Conservation (phyloP, 495 filamentous ascomycete species). For the Trichoderma erinaceum region DNA sequence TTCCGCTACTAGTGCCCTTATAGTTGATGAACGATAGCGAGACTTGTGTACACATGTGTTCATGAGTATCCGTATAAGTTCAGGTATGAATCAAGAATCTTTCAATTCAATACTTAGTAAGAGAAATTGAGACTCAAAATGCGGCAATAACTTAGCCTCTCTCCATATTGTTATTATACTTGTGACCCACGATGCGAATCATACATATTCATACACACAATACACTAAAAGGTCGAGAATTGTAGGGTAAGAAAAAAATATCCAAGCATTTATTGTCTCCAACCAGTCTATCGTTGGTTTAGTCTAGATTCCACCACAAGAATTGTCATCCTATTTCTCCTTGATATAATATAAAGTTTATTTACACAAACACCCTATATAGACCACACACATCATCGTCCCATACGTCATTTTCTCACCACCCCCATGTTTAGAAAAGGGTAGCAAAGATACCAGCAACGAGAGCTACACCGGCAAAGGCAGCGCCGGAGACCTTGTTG, state of each 20-base stretch:
- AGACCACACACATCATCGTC: neutral
- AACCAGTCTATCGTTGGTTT: slow-evolving; percentile 13
- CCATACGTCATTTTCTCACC: neutral
- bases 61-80: too few species aligned
- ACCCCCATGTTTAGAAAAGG: slow-evolving; percentile 13
- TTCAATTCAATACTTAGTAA: too few species aligned
- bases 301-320: neutral
- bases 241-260: neutral
- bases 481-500: slow-evolving; percentile 9
- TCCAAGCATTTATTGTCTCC: slow-evolving; percentile 7
- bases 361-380: slow-evolving; percentile 3
- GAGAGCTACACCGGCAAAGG: slow-evolving; percentile 1
- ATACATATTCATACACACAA: too few species aligned
- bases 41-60: too few species aligned
- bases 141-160: too few species aligned
- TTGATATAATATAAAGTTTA: neutral
- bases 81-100: too few species aligned
- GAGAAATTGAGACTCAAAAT: too few species aligned
- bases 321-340: neutral
- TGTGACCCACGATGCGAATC: too few species aligned
- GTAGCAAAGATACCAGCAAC: slow-evolving; percentile 9
- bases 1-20: too few species aligned
- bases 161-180: too few species aligned
- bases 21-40: too few species aligned
- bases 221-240: too few species aligned